These are phyloP conservation scores for Pythium myriotylum DNA, from an alignment of 352 stramenopile species.

Conservation along the genomic window DNA sequence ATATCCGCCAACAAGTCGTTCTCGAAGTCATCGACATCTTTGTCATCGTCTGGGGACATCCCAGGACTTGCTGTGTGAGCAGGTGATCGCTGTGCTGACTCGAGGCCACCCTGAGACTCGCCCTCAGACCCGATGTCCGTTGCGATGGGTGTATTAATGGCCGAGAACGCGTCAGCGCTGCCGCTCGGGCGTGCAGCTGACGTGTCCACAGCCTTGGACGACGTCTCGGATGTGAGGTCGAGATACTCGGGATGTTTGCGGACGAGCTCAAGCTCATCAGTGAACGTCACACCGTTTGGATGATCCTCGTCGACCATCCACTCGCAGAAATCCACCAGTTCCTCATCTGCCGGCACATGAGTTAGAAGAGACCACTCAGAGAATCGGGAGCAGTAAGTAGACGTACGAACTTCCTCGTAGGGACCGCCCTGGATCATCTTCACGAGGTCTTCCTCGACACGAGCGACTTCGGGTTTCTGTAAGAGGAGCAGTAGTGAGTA, in stretches of 20 bases:
- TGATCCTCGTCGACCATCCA: constrained; percentile 85
- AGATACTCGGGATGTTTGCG: constrained; percentile 82
- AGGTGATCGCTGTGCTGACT: constrained; percentile 70
- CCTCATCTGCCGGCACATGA: constrained; percentile 47
- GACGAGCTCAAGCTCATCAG: constrained; percentile 85
- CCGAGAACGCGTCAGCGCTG: constrained; percentile 43
- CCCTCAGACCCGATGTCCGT: constrained; percentile 71
- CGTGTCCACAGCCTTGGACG: constrained; percentile 42
- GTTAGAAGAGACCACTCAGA: not conserved
- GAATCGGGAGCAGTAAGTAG: not conserved
- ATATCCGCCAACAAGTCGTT: constrained; percentile 75
- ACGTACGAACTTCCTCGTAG: constrained; percentile 79
- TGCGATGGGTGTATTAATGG: constrained; percentile 68
- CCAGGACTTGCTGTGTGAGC: constrained; percentile 54
- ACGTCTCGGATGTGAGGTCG: constrained; percentile 49
- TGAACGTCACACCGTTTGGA: constrained; percentile 69
- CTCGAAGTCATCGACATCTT: constrained; percentile 79
- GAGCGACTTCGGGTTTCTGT: constrained; percentile 81
- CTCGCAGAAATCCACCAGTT: constrained; percentile 86
- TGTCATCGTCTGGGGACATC: constrained; percentile 67
- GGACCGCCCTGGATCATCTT: constrained; percentile 76
- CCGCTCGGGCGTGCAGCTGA: constrained; percentile 18
- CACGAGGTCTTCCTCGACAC: constrained; percentile 82
- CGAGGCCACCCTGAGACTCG: constrained; percentile 57
- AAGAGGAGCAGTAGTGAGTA: not conserved